A percentile compares a stretch with the other conserved stretches of the same genome.
These are phyloP conservation scores for Alternaria metachromatica DNA, from an alignment of 2,329 filamentous ascomycete genomes.

Conservation along the genomic window DNA sequence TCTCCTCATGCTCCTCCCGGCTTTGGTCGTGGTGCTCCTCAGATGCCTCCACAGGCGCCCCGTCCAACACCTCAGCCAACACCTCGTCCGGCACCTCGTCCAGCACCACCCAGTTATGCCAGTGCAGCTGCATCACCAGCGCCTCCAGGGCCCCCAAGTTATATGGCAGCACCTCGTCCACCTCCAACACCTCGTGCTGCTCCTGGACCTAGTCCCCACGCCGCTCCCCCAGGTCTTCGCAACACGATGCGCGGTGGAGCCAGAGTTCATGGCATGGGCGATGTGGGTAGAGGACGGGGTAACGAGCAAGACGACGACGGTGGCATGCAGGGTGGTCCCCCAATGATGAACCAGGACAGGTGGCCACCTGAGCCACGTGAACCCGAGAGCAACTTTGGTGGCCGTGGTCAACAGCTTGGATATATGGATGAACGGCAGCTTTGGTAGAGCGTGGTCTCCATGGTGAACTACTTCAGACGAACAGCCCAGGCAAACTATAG, in stretches of 20 bases:
- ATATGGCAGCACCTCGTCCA: background rate
- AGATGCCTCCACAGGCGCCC: background rate
- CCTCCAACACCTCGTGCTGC: background rate
- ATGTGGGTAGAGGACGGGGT: background rate
- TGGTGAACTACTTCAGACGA: background rate
- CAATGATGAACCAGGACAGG: background rate
- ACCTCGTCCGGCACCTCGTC: background rate
- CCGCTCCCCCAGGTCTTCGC: background rate
- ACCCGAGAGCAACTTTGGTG: background rate
- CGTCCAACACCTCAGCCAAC: background rate
- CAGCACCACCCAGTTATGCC: background rate
- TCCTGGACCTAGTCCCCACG: background rate
- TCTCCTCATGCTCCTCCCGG: background rate
- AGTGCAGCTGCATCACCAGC: background rate
- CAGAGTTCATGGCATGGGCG: background rate
- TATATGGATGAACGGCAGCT: background rate
- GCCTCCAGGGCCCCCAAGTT: background rate
- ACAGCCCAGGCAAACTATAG: background rate
- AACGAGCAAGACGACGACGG: background rate
- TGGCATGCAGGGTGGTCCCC: background rate
- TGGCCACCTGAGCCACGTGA: background rate
- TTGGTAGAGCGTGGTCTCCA: background rate
- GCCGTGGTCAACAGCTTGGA: background rate
- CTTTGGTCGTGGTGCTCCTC: background rate
- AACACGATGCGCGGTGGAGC: background rate